Base-by-base conservation (phyloP, 768 basidiomycete species). In the Tylopilus balloui region DNA sequence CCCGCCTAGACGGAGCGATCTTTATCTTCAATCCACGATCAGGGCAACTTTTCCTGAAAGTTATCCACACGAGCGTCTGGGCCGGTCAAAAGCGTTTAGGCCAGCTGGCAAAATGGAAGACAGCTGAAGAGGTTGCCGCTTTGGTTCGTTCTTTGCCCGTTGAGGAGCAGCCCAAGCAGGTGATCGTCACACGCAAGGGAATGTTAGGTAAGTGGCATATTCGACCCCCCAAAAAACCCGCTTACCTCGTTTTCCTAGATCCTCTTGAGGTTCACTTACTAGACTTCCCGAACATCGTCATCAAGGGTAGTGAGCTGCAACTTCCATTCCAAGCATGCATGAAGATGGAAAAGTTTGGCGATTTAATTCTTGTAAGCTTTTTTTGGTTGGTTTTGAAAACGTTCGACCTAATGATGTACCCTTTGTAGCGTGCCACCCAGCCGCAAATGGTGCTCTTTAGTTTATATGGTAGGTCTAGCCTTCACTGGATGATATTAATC, bases 311-410 rank as follows among this genome's bases (percentile, higher is more conserved):
- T 57, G 96, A 99, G 68, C 75, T 99, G 41, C 96, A 99, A 62
- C 74, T 98, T 49, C 96, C 96, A 0, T 99, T 99, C 93, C 95
- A 98, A 71, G 95, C 96, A 14, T 95, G 93, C 60, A 93, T 99
- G 91, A 98, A 98, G 77, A 94, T 98, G 87, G 96, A 99, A 79
- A 97, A 98, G 71, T 98, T 99, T 58, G 96, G 96, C 73, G 96
- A 99, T 67, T 75, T 99, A 53, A 97, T 97, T 56, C 68, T 97
- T 66, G 86, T 85, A 63, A 44, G 77, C 59, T 27, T 15, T 27
- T 15, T 28, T 23, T 34, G 32, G 13, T 20, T 45, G 8, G 9
- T 14, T 14, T 17, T 3, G 20, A 7, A 17, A 27, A 19, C 0
- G 1, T 6, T 42, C 10, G 20, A 14, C 6, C 43, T 49, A 13